Base-by-base conservation (phyloP, 371 early-diverging fungal genomes). In the Mucor velutinosus region DNA sequence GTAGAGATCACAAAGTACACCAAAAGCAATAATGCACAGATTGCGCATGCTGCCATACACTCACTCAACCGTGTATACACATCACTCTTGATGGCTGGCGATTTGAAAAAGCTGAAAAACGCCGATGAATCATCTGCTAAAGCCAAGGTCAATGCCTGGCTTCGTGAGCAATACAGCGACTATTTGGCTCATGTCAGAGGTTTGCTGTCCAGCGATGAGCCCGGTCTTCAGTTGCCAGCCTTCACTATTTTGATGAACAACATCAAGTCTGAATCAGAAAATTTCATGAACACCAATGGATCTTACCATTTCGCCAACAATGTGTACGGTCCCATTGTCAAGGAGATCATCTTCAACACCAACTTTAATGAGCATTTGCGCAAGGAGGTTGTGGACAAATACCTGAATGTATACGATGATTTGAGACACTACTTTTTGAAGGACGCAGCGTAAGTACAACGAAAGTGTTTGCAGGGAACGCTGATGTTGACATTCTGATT, bases 381-480 rank as follows among this genome's bases (percentile, higher is more conserved):
- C 51, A 83, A 79, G 11, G 84, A 86, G 65, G 75, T 92, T 17
- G 72, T 86, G 5, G 89, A 90, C 47, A 90, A 92, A 53, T 94
- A 91, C 56, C 72, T 90, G 63, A 88, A 92, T 75, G 77, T 79
- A 11, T 94, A 92, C 73, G 94, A 93, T 66, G 97, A 97, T 71
- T 74, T 95, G 49, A 86, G 94, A 70, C 87, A 87, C 67, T 91
- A 92, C 74, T 93, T 94, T 69, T 87, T 87, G 74, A 90, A 92
- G 70, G 76, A 89, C 70, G 69, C 92, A 10, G 85, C 87, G 76
- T 77, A 78, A 84, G 84, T 77, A 67, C 75, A 17, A 17, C 29
- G 1, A 5, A 12, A 53, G 5, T 27, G 23, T 51, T 51, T 3
- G 19, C 15, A 33, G 32, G 5, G 15, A 15, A 58, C 0, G 11